Conservation (phyloP, 768 basidiomycete species). For the Boletellus emodensis region DNA sequence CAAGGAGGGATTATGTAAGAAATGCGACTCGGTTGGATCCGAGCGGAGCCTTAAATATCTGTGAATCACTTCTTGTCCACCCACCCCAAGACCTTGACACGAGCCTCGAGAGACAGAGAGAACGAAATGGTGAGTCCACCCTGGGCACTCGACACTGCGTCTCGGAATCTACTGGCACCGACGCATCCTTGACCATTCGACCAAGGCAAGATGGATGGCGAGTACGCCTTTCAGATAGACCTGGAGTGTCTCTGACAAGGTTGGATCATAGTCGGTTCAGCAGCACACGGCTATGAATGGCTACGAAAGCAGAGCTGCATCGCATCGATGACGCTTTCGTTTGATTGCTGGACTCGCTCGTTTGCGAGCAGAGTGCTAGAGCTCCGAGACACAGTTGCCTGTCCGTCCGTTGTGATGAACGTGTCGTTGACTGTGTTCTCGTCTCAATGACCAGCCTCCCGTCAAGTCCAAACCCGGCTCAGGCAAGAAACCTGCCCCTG, state of each 20-base stretch:
- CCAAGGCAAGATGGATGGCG: conserved; percentile 48
- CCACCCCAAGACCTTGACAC: conserved; percentile 18
- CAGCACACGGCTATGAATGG: conserved; percentile 8
- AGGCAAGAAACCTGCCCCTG: conserved; percentile 81
- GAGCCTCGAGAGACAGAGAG: conserved; percentile 41
- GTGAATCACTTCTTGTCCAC: neutral
- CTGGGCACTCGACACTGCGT: conserved; percentile 16
- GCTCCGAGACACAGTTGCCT: conserved; percentile 44
- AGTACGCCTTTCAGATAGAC: conserved; percentile 40
- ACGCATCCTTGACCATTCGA: conserved; percentile 33
- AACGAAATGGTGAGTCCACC: conserved; percentile 50
- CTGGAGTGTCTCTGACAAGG: conserved; percentile 15
- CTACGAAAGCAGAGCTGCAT: conserved; percentile 37
- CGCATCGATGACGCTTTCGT: conserved; percentile 37
- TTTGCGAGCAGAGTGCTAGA: conserved; percentile 40
- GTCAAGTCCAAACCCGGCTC: conserved; percentile 60
- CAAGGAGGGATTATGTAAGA: conserved; percentile 5
- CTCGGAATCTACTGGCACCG: conserved; percentile 39
- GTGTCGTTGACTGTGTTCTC: conserved; percentile 44
- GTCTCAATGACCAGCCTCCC: conserved; percentile 91
- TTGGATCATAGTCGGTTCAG: conserved; percentile 22
- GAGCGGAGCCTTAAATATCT: conserved; percentile 16
- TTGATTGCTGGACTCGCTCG: conserved; percentile 39
- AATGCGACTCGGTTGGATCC: conserved; percentile 14
- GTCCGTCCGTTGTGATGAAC: conserved; percentile 23